Base-by-base conservation (phyloP, 345 rosid genomes). In the Angophora floribunda region DNA sequence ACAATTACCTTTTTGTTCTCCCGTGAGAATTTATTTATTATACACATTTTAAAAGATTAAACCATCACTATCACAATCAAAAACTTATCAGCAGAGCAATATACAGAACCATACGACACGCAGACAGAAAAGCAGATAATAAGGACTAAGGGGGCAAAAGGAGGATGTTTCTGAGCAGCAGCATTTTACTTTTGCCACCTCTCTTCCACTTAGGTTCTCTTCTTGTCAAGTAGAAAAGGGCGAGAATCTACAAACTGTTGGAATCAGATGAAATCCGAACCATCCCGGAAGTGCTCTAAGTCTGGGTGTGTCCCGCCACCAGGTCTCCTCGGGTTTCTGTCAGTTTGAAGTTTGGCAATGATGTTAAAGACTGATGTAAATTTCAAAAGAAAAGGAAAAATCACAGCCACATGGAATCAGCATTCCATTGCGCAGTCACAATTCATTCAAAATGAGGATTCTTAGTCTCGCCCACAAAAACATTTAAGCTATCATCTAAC, bases 291-390 rank as follows among this genome's bases (percentile, higher is more conserved):
- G 24, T 93, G 97, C 90, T 95, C 92, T 26, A 97, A 94, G 88
- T 96, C 99, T 7, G 98, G 99, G 92, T 97, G 98, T 86, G 90
- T 90, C 49, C 95, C 93, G 5, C 90, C 84, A 1, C 96, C 94
- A 6, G 92, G 95, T 82, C 97, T 85, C 79, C 92, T 84, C 6
- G 94, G 95, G 85, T 90, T 88, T 91, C 99, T 97, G 91, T 90
- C 61, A 2, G 87, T 52, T 57, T 19, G 57, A 70, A 52, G 7
- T 49, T 87, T 44, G 86, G 87, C 55, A 51, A 59, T 57, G 36
- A 86, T 52, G 67, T 52, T 44, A 75, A 75, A 75, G 30, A 36
- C 36, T 57, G 30, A 51, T 1, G 21, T 16, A 85, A 85, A 15
- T 30, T 26, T 85, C 19, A 45, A 51, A 51, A 52, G 67, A 24